Evolutionary conservation across 2,329 filamentous ascomycete species (phyloP).

Genomic region (Talaromyces verruculosus): DNA sequence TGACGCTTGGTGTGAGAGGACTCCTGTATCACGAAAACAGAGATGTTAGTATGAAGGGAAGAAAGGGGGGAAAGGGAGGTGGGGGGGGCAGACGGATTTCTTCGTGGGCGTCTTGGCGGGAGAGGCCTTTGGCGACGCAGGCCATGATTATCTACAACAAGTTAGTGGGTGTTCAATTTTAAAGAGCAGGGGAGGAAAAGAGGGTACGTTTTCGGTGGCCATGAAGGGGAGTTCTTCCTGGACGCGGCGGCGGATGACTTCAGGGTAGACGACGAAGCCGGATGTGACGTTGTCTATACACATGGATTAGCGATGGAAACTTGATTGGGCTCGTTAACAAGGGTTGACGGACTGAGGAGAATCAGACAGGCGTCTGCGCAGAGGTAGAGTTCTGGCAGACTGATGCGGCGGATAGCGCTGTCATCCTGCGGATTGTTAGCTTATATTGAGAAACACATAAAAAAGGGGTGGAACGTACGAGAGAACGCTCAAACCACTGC

Average conservation of each 20-base stretch:
- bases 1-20: conserved; percentile 74
- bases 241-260: conserved; percentile 66
- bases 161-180: not conserved
- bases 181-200: not conserved
- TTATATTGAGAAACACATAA: conserved; percentile 36
- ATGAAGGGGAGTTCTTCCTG: conserved; percentile 83
- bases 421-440: conserved; percentile 27
- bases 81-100: conserved; percentile 59
- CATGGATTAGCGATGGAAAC: not conserved
- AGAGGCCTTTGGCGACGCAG: conserved; percentile 67
- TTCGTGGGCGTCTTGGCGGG: conserved; percentile 81
- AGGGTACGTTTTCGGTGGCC: conserved; percentile 56
- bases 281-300: conserved; percentile 63
- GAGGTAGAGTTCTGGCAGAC: conserved; percentile 63
- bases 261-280: conserved; percentile 76
- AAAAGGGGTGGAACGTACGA: not conserved
- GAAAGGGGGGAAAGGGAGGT: not conserved
- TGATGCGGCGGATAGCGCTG: conserved; percentile 49
- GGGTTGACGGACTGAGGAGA: conserved; percentile 32
- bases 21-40: conserved; percentile 32
- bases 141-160: conserved; percentile 66
- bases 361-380: conserved; percentile 66
- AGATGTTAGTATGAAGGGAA: not conserved
- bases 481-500: conserved; percentile 75
- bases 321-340: too few species aligned